Base-by-base conservation (phyloP, 2,329 filamentous ascomycete species). In the Neopestalotiopsis sp. region DNA sequence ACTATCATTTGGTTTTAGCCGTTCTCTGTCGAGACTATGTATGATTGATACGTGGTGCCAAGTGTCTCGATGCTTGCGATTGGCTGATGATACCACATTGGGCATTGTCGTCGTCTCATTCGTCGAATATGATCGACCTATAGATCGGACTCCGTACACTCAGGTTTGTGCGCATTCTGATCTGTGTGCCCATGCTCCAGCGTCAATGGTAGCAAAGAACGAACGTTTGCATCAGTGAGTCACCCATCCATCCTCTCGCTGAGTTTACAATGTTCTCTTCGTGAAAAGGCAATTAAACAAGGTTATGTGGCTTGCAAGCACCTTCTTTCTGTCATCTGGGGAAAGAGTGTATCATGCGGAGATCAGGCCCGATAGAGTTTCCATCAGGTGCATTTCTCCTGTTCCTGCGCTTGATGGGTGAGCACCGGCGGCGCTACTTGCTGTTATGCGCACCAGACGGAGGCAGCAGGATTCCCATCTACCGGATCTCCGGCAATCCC, bases 11-110 rank as follows among this genome's bases (percentile, higher is more conserved):
- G 17, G 45, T 17, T 52, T 52, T 9, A n/a, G 14, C 45, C 45
- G 45, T 20, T 38, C 45, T 52, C n/a, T 52, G 45, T 17, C 45
- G 45, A 52, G 45, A 59, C 49, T 38, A 38, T 38, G 34, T 38
- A 38, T 38, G 34, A n/a, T 56, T 34, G 12, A 17, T 59, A 13
- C 57, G 13, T 59, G 57, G 57, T 28, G 57, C 57, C 57, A 14
- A 30, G 17, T 30, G n/a, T 24, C 28, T 14, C n/a, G 24, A 14
- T 40, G 32, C 30, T 49, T 49, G 20, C 30, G 14, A 67, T 67
- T 67, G 65, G 65, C 34, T n/a, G 56, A 57, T 24, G 38, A 13
- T 32, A 60, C 52, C 65, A 67, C 65, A 67, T 67, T 65, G 65
- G 52, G 30, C 65, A n/a, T 34, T 67, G 6, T 34, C 28, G 17